Conservation (phyloP, 345 rosid species). For the Conringia planisiliqua region DNA sequence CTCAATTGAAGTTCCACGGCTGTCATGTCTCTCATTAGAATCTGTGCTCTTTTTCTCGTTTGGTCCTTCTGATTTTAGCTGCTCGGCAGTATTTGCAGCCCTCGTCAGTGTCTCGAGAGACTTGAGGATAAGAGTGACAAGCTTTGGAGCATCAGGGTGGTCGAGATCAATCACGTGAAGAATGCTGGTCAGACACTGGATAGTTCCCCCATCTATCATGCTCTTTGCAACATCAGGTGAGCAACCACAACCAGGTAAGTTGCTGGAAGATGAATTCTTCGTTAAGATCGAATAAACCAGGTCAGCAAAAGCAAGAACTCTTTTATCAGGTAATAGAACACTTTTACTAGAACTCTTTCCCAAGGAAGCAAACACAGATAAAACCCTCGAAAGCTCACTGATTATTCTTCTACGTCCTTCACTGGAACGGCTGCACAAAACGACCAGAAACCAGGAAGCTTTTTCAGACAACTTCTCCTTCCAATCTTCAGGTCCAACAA, state of each 20-base stretch:
- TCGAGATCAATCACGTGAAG: constrained; percentile 88
- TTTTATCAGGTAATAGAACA: constrained; percentile 69
- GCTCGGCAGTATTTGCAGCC: constrained; percentile 90
- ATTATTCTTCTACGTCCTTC: constrained; percentile 89
- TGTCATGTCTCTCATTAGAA: constrained; percentile 49
- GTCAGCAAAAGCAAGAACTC: constrained; percentile 69
- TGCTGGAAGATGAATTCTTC: constrained; percentile 78
- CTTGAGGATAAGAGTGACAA: constrained; percentile 79
- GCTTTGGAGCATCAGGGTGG: constrained; percentile 93
- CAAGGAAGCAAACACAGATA: constrained; percentile 59
- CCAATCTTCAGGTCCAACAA: constrained; percentile 85
- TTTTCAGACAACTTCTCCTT: constrained; percentile 85
- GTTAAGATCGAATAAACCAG: constrained; percentile 78
- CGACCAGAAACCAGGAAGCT: constrained; percentile 88
- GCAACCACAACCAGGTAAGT: constrained; percentile 78
- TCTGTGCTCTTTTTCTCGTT: constrained; percentile 56
- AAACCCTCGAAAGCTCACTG: constrained; percentile 79
- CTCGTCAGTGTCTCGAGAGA: constrained; percentile 84
- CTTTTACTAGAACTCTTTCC: constrained; percentile 60
- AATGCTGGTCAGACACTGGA: constrained; percentile 68
- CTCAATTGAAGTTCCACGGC: constrained; percentile 42
- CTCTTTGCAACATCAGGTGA: constrained; percentile 91
- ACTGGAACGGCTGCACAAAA: constrained; percentile 80
- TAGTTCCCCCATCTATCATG: constrained; percentile 94
- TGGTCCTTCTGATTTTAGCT: constrained; percentile 54